Percentiles rank a stretch among this genome's conserved stretches.
phyloP scores from a whole-genome alignment of 495 filamentous ascomycete genomes.

The Hypomontagnella monticulosa region DNA sequence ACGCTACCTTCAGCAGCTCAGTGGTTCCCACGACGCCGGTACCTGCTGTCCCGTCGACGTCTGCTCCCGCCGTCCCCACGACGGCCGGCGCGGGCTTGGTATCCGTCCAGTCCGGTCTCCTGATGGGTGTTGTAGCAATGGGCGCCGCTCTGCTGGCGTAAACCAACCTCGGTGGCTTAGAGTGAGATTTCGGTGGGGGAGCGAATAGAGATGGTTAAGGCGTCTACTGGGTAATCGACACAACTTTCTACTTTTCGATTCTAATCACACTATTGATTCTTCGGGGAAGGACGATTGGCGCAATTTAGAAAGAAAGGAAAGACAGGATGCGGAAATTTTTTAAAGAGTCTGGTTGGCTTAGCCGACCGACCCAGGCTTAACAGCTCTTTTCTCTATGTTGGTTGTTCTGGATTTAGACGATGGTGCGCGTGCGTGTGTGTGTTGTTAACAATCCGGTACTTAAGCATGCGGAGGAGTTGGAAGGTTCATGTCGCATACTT shows the following conservation, averaged over 20 bases:
- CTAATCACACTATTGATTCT: conserved; percentile 36
- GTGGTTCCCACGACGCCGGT: conserved; percentile 27
- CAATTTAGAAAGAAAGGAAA: conserved; percentile 27
- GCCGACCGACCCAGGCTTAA: conserved; percentile 22
- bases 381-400: conserved; percentile 41
- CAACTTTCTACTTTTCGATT: conserved; percentile 30
- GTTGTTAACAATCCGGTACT: conserved; percentile 24
- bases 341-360: conserved; percentile 34
- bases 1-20: conserved; percentile 40
- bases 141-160: conserved; percentile 56
- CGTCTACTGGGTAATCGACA: neutral
- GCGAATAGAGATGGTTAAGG: neutral
- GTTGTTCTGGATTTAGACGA: conserved; percentile 22
- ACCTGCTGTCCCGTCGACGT: conserved; percentile 20
- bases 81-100: conserved; percentile 50
- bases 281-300: conserved; percentile 37
- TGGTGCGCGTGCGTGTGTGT: too few relatives aligned
- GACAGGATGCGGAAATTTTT: conserved; percentile 17
- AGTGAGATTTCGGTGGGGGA: neutral
- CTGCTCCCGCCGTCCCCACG: conserved; percentile 25
- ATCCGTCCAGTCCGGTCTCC: conserved; percentile 52
- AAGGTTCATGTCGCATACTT: conserved; percentile 38
- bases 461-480: conserved; percentile 42
- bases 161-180: conserved; percentile 12
- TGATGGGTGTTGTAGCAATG: conserved; percentile 53